A percentile compares a stretch with the other conserved stretches of the same genome.
These are phyloP conservation scores for Maudiozyma barnettii DNA, from an alignment of 805 yeast species.

Conservation along the genomic window DNA sequence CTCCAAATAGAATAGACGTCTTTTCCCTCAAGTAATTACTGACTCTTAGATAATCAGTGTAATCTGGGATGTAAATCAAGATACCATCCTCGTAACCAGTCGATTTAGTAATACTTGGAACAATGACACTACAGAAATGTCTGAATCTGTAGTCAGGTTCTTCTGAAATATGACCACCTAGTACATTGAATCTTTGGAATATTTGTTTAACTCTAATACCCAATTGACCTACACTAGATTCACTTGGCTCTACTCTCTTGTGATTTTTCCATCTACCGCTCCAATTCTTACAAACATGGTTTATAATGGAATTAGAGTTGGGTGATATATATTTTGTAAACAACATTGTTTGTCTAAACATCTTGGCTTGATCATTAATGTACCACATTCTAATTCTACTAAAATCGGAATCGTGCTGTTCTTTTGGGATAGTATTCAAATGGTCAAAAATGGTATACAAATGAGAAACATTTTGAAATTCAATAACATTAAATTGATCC, in stretches of 20 bases:
- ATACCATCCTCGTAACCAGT: conserved; percentile 64
- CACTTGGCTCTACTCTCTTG: conserved; percentile 34
- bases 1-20: conserved; percentile 56
- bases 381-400: conserved; percentile 88
- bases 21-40: conserved; percentile 50
- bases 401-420: conserved; percentile 79
- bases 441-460: conserved; percentile 59
- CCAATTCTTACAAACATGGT: conserved; percentile 42
- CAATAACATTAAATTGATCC: conserved; percentile 78
- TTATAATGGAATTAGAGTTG: conserved; percentile 56
- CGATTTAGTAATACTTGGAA: conserved; percentile 60
- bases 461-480: conserved; percentile 92
- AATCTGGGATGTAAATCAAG: conserved; percentile 72
- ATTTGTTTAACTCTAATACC: conserved; percentile 61
- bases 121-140: conserved; percentile 59
- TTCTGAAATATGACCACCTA: conserved; percentile 36
- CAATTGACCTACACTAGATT: conserved; percentile 51
- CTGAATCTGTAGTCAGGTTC: conserved; percentile 83
- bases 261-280: conserved; percentile 54
- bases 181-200: conserved; percentile 59
- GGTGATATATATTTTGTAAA: conserved; percentile 77
- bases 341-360: conserved; percentile 67
- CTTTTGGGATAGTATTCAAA: conserved; percentile 67
- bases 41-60: conserved; percentile 74
- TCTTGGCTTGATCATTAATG: conserved; percentile 68